These are phyloP conservation scores for Erysimum cheiranthoides DNA, from an alignment of 345 rosid genomes.

Conservation along the genomic window DNA sequence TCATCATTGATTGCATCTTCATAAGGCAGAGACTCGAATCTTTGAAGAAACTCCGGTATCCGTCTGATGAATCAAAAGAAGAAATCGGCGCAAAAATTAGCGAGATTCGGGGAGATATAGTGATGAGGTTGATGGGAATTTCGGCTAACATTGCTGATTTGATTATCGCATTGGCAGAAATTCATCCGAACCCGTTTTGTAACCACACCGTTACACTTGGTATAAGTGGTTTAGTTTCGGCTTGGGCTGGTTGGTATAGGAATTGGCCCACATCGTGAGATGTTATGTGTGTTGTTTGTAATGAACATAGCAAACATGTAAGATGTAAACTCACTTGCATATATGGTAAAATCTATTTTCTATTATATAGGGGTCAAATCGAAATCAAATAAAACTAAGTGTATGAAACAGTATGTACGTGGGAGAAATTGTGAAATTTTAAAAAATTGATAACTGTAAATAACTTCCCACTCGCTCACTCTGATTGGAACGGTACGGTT, in stretches of 20 bases:
- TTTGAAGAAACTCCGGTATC: slow-evolving; percentile 53
- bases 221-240: slow-evolving; percentile 90
- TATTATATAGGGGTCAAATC: not conserved
- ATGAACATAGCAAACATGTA: slow-evolving; percentile 18
- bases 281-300: slow-evolving; percentile 5
- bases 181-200: slow-evolving; percentile 90
- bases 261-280: slow-evolving; percentile 76
- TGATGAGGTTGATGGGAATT: slow-evolving; percentile 85
- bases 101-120: slow-evolving; percentile 66
- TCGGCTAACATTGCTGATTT: slow-evolving; percentile 93
- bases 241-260: slow-evolving; percentile 99
- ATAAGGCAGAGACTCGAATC: slow-evolving; percentile 58
- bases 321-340: slow-evolving; percentile 25
- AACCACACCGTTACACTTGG: slow-evolving; percentile 75
- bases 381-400: not conserved
- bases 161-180: slow-evolving; percentile 79
- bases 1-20: slow-evolving; percentile 65
- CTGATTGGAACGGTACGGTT: slow-evolving; percentile 27
- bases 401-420: not conserved
- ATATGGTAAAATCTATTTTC: not conserved
- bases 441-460: slow-evolving; percentile 24
- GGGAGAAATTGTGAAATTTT: slow-evolving; percentile 19
- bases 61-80: slow-evolving; percentile 43
- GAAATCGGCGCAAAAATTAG: slow-evolving; percentile 32
- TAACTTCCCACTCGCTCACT: slow-evolving; percentile 40